Evolutionary conservation across 768 basidiomycete genomes (phyloP).

Genomic region (Kondoa subrosea): DNA sequence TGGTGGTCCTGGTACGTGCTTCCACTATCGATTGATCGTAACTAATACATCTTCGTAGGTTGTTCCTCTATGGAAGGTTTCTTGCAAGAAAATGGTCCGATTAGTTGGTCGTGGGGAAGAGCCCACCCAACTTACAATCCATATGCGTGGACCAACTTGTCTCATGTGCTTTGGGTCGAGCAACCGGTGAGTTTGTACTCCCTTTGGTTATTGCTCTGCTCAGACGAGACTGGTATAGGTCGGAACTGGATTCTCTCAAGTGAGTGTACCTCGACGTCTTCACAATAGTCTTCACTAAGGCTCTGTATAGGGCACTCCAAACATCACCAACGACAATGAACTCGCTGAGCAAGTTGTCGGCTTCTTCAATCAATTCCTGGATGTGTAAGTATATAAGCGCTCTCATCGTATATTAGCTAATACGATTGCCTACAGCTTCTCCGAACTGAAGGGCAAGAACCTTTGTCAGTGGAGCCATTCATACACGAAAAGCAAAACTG

Average conservation of each 20-base stretch:
- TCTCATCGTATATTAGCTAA: not conserved
- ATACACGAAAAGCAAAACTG: no score
- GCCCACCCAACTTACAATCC: not conserved
- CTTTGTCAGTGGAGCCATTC: no score
- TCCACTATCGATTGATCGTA: not conserved
- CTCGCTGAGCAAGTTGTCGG: not conserved
- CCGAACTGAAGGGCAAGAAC: not conserved
- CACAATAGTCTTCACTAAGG: no score
- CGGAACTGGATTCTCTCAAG: no score
- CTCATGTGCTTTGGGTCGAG: not conserved
- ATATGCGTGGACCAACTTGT: constrained; percentile 1
- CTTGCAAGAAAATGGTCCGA: constrained; percentile 4
- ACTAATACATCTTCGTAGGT: not conserved
- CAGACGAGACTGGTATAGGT: no score
- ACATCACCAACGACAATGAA: not conserved
- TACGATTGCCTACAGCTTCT: not conserved
- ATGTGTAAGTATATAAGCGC: not conserved
- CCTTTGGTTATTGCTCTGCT: not conserved
- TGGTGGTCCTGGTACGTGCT: no score
- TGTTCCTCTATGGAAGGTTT: constrained; percentile 1
- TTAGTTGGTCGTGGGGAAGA: not conserved
- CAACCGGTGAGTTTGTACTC: not conserved
- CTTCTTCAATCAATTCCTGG: constrained; percentile 5
- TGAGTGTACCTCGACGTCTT: no score
- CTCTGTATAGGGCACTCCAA: not conserved